Percentiles rank a stretch among this genome's conserved stretches.
These are phyloP conservation scores for Elsinoe fawcettii DNA, from an alignment of 2,329 filamentous ascomycete genomes.

Conservation along the genomic window DNA sequence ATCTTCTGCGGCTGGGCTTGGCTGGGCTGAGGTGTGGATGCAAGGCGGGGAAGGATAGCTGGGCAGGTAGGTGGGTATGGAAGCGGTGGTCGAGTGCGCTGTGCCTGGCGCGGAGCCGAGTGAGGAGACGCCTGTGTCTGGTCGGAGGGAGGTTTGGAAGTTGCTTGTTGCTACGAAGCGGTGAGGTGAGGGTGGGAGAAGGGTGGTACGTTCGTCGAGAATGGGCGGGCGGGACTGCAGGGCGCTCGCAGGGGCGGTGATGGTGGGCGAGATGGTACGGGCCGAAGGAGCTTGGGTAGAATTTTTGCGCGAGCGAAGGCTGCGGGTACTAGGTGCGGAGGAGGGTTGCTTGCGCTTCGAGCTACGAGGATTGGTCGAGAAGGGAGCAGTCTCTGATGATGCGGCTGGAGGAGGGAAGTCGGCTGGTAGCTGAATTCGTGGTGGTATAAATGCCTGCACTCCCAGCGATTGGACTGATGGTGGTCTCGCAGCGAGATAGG, in stretches of 20 bases:
- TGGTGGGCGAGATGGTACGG: not conserved
- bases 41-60: no score
- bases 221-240: not conserved
- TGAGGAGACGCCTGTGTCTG: not conserved
- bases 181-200: not conserved
- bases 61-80: no score
- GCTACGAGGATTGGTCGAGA: not conserved
- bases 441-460: not conserved
- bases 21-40: no score
- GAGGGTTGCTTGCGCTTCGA: not conserved
- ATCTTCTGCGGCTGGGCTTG: not conserved
- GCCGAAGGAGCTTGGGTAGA: not conserved
- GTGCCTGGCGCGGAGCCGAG: not conserved
- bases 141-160: not conserved
- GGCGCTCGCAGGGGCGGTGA: not conserved
- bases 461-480: not conserved
- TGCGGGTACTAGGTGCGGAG: not conserved
- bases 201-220: not conserved
- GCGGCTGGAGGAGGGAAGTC: not conserved
- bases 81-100: not conserved
- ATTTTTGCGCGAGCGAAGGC: not conserved
- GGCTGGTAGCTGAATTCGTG: not conserved
- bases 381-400: not conserved
- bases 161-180: not conserved
- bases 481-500: not conserved